A percentile compares a stretch with the other conserved stretches of the same genome.
Evolutionary conservation across 805 yeast genomes (phyloP).

Genomic region (Kazachstania africana): DNA sequence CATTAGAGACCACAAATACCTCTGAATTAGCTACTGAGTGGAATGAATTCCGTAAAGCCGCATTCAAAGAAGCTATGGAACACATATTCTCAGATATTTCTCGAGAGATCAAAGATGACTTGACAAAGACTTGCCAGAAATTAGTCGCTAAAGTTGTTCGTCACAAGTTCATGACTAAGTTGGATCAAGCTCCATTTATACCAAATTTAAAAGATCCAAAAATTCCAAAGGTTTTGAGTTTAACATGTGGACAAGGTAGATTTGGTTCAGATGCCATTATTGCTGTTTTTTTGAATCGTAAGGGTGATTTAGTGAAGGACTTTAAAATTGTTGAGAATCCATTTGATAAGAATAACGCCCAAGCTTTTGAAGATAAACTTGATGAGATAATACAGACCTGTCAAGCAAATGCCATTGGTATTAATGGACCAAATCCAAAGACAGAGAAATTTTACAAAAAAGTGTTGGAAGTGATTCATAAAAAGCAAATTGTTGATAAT

Average conservation of each 20-base stretch:
- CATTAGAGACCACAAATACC: conserved; percentile 64
- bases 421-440: conserved; percentile 76
- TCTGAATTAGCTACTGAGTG: conserved; percentile 68
- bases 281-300: conserved; percentile 67
- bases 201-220: conserved; percentile 78
- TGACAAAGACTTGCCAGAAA: conserved; percentile 66
- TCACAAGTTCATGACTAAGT: conserved; percentile 49
- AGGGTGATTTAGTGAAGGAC: conserved; percentile 65
- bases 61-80: conserved; percentile 55
- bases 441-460: conserved; percentile 50
- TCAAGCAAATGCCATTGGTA: conserved; percentile 81
- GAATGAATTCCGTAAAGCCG: conserved; percentile 63
- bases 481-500: conserved; percentile 41
- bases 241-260: conserved; percentile 81
- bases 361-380: conserved; percentile 57
- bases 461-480: conserved; percentile 43
- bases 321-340: conserved; percentile 71
- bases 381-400: conserved; percentile 46
- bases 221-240: conserved; percentile 68
- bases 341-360: conserved; percentile 33
- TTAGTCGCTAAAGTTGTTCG: conserved; percentile 60
- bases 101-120: conserved; percentile 69
- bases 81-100: conserved; percentile 57
- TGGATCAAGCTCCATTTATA: conserved; percentile 89
- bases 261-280: conserved; percentile 73